Base-by-base conservation (phyloP, 306 rosid genomes). In the Citrullus amarus region DNA sequence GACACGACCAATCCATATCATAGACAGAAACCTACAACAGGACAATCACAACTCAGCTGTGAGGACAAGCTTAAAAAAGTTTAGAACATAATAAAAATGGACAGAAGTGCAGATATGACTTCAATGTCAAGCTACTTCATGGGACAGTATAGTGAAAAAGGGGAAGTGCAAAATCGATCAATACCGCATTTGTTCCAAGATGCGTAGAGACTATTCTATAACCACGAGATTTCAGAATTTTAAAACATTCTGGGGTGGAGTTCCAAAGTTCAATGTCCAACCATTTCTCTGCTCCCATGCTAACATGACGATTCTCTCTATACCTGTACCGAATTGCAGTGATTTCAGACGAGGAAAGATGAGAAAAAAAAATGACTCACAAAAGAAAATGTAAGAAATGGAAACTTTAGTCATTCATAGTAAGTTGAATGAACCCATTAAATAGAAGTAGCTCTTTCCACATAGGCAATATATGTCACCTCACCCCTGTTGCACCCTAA, bases 251-350 rank as follows among this genome's bases (percentile, higher is more conserved):
- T 79, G 79, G 65, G 5, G 88, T 53, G 79, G 97, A 82, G 86
- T 87, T 88, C 98, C 98, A 95, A 20, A 95, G 80, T 82, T 92
- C 98, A 85, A 95, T 95, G 84, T 95, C 98, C 89, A 95, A 84
- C 98, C 98, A 95, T 88, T 95, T 92, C 91, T 95, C 98, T 0
- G 97, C 97, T 59, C 98, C 98, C 98, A 90, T 95, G 92, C 98
- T 95, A 43, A 92, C 98, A 85, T 95, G 97, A 16, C 97, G 96
- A 82, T 92, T 94, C 48, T 92, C 97, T 83, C 88, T 94, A 76
- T 90, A 94, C 89, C 98, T 94, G 88, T 76, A 81, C 77, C 55
- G 80, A 73, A 83, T 75, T 16, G 58, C 46, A 54, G 58, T 74
- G 58, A 53, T 69, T 60, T 54, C 5, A 18, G 76, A 11, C 46